Evolutionary conservation across 192 early-diverging fungal species (phyloP).

Genomic region (Geosiphon pyriformis): DNA sequence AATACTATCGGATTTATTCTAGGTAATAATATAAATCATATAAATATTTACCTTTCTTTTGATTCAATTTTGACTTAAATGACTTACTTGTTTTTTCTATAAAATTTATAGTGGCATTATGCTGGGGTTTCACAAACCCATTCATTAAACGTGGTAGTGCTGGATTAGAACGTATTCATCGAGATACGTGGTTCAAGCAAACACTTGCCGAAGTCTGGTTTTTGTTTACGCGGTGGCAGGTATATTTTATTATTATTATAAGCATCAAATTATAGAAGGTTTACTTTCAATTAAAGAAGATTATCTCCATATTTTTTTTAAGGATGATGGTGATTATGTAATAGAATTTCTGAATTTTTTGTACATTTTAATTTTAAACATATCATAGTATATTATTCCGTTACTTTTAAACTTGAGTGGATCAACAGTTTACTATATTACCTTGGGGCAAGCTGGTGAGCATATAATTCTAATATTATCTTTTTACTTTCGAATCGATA

Average conservation of each 20-base stretch:
- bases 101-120: constrained; percentile 57
- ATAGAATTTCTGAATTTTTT: too few species aligned
- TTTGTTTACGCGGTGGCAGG: constrained; percentile 82
- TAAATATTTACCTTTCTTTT: not conserved
- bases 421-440: constrained; percentile 89
- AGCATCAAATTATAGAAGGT: not conserved
- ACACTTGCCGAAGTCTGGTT: constrained; percentile 62
- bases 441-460: constrained; percentile 67
- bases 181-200: constrained; percentile 50
- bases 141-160: constrained; percentile 85
- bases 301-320: too few species aligned
- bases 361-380: not conserved
- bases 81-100: not conserved
- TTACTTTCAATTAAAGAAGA: too few species aligned
- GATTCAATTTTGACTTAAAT: not conserved
- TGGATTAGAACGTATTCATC: constrained; percentile 73
- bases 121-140: constrained; percentile 96
- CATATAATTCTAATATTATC: not conserved
- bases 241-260: constrained; percentile 25
- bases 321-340: too few species aligned
- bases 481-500: not conserved
- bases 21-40: constrained; percentile 14
- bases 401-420: constrained; percentile 86
- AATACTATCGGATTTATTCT: constrained; percentile 37
- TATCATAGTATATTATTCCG: constrained; percentile 70